Percentiles rank a stretch among this genome's conserved stretches.
Evolutionary conservation across 2,329 filamentous ascomycete genomes (phyloP).

Genomic region (Neocucurbitaria cava): DNA sequence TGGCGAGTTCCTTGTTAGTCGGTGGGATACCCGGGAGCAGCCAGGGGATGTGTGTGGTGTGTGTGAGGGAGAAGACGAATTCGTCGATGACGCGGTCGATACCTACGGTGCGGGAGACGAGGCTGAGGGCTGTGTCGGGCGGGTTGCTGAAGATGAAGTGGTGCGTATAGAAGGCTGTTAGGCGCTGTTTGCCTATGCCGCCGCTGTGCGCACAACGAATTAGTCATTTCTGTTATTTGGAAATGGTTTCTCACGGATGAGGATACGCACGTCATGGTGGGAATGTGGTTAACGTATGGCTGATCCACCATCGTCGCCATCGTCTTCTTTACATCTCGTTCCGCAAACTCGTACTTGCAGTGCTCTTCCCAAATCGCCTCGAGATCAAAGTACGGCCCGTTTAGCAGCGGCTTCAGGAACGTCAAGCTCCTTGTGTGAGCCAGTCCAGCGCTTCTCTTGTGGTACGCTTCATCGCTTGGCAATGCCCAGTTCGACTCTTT

Average conservation of each 20-base stretch:
- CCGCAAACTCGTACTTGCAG: conserved; percentile 72
- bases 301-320: conserved; percentile 84
- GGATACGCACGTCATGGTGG: conserved; percentile 61
- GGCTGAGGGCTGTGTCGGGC: conserved; percentile 69
- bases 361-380: conserved; percentile 83
- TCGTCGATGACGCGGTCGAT: conserved; percentile 67
- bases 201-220: conserved; percentile 53
- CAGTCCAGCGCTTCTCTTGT: conserved; percentile 63
- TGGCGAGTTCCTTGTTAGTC: conserved; percentile 50
- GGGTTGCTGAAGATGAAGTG: conserved; percentile 80
- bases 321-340: conserved; percentile 72
- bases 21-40: conserved; percentile 46
- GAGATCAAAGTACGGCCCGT: conserved; percentile 74
- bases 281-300: conserved; percentile 80
- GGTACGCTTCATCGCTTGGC: conserved; percentile 41
- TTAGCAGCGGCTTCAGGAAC: conserved; percentile 69
- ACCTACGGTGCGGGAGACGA: conserved; percentile 75
- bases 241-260: neutral
- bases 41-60: conserved; percentile 44
- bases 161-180: conserved; percentile 73
- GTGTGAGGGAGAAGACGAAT: conserved; percentile 45
- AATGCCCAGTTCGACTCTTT: conserved; percentile 36
- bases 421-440: conserved; percentile 71
- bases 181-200: conserved; percentile 68
- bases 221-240: neutral